phyloP scores from a whole-genome alignment of 371 early-diverging fungal genomes.

The Nematocida sp. region DNA sequence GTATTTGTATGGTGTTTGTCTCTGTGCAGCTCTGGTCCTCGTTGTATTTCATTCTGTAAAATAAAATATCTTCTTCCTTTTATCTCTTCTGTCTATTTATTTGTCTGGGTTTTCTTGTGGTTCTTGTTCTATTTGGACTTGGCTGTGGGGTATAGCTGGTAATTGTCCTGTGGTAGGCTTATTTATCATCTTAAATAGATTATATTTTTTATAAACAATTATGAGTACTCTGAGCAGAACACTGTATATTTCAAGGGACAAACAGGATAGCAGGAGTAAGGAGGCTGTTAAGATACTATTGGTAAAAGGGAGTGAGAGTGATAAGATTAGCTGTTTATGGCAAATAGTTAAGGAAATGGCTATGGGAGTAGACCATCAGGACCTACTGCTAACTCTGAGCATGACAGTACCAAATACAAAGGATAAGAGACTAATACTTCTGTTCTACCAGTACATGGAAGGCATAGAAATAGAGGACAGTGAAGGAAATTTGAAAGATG shows the following conservation, averaged over 20 bases:
- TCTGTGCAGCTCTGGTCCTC: background rate
- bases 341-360: slow-evolving; percentile 45
- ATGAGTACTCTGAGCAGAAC: slow-evolving; percentile 12
- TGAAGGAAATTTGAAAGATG: slow-evolving; percentile 50
- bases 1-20: no score
- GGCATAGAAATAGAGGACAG: slow-evolving; percentile 32
- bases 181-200: background rate
- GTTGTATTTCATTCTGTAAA: slow-evolving; percentile 2
- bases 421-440: slow-evolving; percentile 57
- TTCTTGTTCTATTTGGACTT: background rate
- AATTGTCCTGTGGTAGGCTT: background rate
- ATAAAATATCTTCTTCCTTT: no score
- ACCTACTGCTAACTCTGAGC: slow-evolving; percentile 34
- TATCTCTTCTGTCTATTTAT: background rate
- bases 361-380: slow-evolving; percentile 46
- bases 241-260: slow-evolving; percentile 36
- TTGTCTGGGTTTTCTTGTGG: background rate
- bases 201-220: slow-evolving; percentile 27
- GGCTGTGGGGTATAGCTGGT: background rate
- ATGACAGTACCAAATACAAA: slow-evolving; percentile 36
- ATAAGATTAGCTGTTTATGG: slow-evolving; percentile 34
- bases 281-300: slow-evolving; percentile 10
- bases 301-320: slow-evolving; percentile 21
- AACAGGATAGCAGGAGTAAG: background rate
- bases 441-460: slow-evolving; percentile 63